Base-by-base conservation (phyloP, 2,329 filamentous ascomycete genomes). In the Epichloe aotearoae region DNA sequence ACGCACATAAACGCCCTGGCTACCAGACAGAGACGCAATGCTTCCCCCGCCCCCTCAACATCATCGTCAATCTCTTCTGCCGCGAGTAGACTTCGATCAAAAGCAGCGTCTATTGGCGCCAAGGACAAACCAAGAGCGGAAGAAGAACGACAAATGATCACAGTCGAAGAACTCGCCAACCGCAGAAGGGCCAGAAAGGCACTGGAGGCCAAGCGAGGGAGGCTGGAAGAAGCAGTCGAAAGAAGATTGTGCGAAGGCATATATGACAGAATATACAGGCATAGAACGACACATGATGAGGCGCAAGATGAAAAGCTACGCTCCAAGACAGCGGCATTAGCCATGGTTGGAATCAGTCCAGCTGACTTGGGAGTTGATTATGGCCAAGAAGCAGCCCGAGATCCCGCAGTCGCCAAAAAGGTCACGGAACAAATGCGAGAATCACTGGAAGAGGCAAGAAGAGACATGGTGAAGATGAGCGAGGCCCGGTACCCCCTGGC, bases 261-360 rank as follows among this genome's bases (percentile, higher is more conserved):
- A 44, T 97, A 97, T 62, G 77, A 83, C 52, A 83, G 86, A 56
- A 88, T 98, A 63, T 98, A 91, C 77, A 82, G 89, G 45, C 93
- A 98, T 65, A 81, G 85, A 53, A 93, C 78, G 63, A 95, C 91
- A 0, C 83, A 97, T 60, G 93, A 98, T 62, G 91, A 96, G 66
- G 90, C 93, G 12, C 80, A 91, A 61, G 93, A 98, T 63, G 90
- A 95, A 61, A 96, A 95, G 64, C 73, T 98, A 47, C 81, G 93
- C 33, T 98, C 93, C 10, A 93, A 95, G 61, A 96, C 90, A 1
- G 91, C 91, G 19, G 89, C 93, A 1, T 70, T 98, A 43, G 79
- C 85, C 3, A 73, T 98, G n/a, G 88, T 98, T 17, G 91, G 89
- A 1, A 96, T 98, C 61, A 87, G 88, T 3, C 72, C 93, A 49